Evolutionary conservation across 306 rosid genomes (phyloP).

Genomic region (Dryas octopetala): DNA sequence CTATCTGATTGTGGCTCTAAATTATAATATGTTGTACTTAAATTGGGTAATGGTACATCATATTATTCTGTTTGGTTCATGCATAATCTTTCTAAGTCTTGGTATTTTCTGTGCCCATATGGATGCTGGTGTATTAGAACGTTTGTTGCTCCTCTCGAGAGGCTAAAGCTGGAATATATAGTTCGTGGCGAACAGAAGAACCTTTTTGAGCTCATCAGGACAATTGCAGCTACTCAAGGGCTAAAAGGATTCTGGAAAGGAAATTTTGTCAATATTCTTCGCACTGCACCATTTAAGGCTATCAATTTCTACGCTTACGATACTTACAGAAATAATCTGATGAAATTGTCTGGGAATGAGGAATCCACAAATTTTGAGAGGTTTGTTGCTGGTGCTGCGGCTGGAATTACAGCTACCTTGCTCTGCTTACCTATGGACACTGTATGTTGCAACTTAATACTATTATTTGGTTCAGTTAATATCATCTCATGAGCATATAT

Average conservation of each 20-base stretch:
- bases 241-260: slow-evolving; percentile 97
- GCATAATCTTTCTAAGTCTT: background rate
- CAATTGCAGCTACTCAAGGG: slow-evolving; percentile 85
- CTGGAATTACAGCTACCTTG: slow-evolving; percentile 84
- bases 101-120: background rate
- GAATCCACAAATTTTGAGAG: slow-evolving; percentile 90
- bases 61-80: background rate
- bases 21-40: background rate
- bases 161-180: slow-evolving; percentile 92
- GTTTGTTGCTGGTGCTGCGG: slow-evolving; percentile 95
- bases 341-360: slow-evolving; percentile 54
- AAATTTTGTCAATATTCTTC: slow-evolving; percentile 85
- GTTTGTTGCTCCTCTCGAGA: slow-evolving; percentile 92
- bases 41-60: background rate
- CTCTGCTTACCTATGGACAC: slow-evolving; percentile 97
- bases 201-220: slow-evolving; percentile 62
- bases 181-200: slow-evolving; percentile 82
- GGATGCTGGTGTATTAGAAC: slow-evolving; percentile 47
- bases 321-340: slow-evolving; percentile 75
- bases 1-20: background rate
- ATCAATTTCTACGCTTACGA: slow-evolving; percentile 88
- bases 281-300: slow-evolving; percentile 94
- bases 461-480: background rate
- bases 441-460: slow-evolving; percentile 46
- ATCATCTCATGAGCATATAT: background rate